These are phyloP conservation scores for Leccinum arenicola DNA, from an alignment of 768 basidiomycete species.

Conservation along the genomic window DNA sequence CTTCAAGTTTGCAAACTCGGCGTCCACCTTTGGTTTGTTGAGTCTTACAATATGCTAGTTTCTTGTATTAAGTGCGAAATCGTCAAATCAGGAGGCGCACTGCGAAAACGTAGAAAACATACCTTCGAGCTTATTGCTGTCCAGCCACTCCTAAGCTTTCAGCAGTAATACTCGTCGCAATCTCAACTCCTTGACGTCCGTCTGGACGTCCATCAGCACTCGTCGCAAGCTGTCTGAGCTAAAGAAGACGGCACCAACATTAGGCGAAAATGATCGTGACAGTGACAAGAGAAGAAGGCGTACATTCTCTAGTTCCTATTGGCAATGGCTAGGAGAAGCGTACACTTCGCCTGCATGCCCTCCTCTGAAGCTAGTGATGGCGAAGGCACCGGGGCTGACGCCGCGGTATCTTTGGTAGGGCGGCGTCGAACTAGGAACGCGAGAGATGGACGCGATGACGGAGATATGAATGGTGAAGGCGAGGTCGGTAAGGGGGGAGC, in stretches of 20 bases:
- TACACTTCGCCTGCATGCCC: slow-evolving; percentile 71
- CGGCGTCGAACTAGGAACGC: slow-evolving; percentile 6
- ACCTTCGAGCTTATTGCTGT: slow-evolving; percentile 70
- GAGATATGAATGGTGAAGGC: slow-evolving; percentile 3
- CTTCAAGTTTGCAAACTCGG: slow-evolving; percentile 60
- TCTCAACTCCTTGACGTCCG: slow-evolving; percentile 51
- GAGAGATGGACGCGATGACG: background rate
- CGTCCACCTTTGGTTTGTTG: slow-evolving; percentile 72
- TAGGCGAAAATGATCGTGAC: background rate
- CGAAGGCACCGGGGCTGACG: background rate
- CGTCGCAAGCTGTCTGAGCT: slow-evolving; percentile 49
- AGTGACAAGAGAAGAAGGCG: slow-evolving; percentile 24
- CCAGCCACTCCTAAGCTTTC: slow-evolving; percentile 51
- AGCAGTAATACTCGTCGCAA: slow-evolving; percentile 39
- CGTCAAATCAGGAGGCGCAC: background rate
- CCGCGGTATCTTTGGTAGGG: slow-evolving; percentile 1
- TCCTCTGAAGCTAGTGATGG: slow-evolving; percentile 40
- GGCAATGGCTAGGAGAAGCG: slow-evolving; percentile 44
- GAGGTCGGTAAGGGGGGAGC: background rate
- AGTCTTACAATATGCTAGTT: slow-evolving; percentile 82
- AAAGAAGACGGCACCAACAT: background rate
- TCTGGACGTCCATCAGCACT: slow-evolving; percentile 35
- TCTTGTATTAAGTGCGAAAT: slow-evolving; percentile 64
- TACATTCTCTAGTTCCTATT: slow-evolving; percentile 58
- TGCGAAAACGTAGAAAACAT: slow-evolving; percentile 20